Base-by-base conservation (phyloP, 768 basidiomycete genomes). In the Pulveroboletus sp. region DNA sequence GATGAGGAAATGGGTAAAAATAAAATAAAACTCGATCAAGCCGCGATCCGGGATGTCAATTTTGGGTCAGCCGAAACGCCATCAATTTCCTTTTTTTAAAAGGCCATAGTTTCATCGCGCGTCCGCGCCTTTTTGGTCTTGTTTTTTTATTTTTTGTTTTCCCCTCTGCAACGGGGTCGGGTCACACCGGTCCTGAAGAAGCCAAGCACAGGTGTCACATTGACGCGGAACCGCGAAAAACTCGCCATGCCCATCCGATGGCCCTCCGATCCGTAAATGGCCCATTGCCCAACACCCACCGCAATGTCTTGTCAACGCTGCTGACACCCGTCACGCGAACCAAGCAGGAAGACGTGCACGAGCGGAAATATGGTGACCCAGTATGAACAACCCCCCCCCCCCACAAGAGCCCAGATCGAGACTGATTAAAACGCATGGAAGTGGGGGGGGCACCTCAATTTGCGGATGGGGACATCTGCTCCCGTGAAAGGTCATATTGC, bases 401-500 rank as follows among this genome's bases (percentile, higher is more conserved):
- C 47, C 38, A 27, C 14, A 14, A 14, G 31, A 33, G 27, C 37
- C 59, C 50, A 51, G 54, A 53, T 59, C 43, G 33, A 53, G 61
- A 38, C 50, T 60, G 47, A 57, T 47, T 45, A 51, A 60, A 47
- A 51, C 39, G 11, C 5, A n/a, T 13, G 6, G 6, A 20, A 13
- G 21, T 20, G 37, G 21, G 7, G 37, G 20, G 35, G 20, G 35
- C 17, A 36, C 17, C 35, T 36, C 35, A 11, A 23, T 37, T 43
- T 52, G 40, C 25, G 37, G 49, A 44, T 36, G 45, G 35, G 33
- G 41, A n/a, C 37, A 51, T 39, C 33, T 33, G 14, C 53, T 17
- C 49, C 53, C 47, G 40, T 48, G 60, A 51, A 45, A 47, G 51
- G 61, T 47, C 54, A 63, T 62, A 57, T 61, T 51, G 23, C 16